phyloP scores from a whole-genome alignment of 768 basidiomycete genomes.

The Phallus indusiatus region DNA sequence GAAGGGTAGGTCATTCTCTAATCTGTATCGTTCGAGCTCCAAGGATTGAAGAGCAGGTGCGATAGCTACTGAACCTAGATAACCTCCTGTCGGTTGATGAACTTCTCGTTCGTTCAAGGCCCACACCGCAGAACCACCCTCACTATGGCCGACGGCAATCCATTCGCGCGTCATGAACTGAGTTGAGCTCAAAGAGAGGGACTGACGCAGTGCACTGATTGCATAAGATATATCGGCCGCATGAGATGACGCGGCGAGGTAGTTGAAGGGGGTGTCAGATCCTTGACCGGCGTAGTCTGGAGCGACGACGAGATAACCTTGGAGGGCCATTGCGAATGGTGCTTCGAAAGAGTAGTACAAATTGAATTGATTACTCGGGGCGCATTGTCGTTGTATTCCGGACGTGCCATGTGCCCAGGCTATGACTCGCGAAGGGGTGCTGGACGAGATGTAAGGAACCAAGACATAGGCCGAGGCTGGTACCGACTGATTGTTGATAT shows the following conservation, averaged over 20 bases:
- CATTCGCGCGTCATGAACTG: neutral
- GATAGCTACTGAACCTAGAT: neutral
- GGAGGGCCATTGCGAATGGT: slow-evolving; percentile 4
- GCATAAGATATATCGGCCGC: neutral
- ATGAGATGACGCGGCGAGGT: slow-evolving; percentile 1
- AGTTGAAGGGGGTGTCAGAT: slow-evolving; percentile 4
- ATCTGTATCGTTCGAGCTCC: neutral
- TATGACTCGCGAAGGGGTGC: neutral
- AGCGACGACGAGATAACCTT: slow-evolving; percentile 1
- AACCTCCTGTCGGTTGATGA: neutral
- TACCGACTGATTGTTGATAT: neutral
- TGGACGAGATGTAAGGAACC: neutral
- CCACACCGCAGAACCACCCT: slow-evolving; percentile 4
- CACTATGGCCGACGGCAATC: slow-evolving; percentile 2
- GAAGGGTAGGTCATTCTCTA: neutral
- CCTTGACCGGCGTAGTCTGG: slow-evolving; percentile 5
- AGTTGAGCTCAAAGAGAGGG: neutral
- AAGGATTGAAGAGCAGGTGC: slow-evolving; percentile 1
- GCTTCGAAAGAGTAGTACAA: neutral
- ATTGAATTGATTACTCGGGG: neutral
- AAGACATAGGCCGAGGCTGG: slow-evolving; percentile 5
- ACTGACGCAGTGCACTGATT: neutral
- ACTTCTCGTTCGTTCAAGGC: slow-evolving; percentile 5
- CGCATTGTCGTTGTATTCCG: slow-evolving; percentile 3
- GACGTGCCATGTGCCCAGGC: slow-evolving; percentile 5